These are phyloP conservation scores for Colletotrichum lini DNA, from an alignment of 2,329 filamentous ascomycete genomes.

Conservation along the genomic window DNA sequence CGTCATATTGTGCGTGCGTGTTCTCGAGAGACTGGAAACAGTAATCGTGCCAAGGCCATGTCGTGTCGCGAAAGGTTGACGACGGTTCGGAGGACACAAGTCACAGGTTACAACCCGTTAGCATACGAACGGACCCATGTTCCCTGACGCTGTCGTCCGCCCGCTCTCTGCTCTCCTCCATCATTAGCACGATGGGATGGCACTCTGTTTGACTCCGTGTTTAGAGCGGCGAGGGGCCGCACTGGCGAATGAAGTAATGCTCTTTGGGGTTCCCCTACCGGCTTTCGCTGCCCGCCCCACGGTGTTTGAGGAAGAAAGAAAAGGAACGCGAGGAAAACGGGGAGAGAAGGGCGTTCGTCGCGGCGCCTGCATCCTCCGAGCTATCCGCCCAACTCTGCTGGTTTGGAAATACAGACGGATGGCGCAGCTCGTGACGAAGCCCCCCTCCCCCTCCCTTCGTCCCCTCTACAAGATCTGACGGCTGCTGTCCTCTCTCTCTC, in stretches of 20 bases:
- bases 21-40: constrained; percentile 19
- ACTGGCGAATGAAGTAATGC: constrained; percentile 15
- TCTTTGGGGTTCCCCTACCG: background rate
- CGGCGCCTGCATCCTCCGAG: constrained; percentile 31
- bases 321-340: background rate
- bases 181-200: constrained; percentile 33
- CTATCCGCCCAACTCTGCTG: constrained; percentile 35
- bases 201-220: constrained; percentile 20
- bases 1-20: background rate
- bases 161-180: background rate
- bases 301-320: background rate
- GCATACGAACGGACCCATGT: constrained; percentile 1
- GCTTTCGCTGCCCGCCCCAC: background rate
- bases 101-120: background rate
- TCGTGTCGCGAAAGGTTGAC: constrained; percentile 28
- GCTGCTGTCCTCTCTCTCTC: background rate
- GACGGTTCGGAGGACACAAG: background rate
- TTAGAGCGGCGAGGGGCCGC: constrained; percentile 10
- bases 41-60: constrained; percentile 17
- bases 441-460: background rate
- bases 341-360: constrained; percentile 30
- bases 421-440: constrained; percentile 38
- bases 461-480: background rate
- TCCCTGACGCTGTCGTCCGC: background rate
- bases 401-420: constrained; percentile 39